Base-by-base conservation (phyloP, 106 monocot species). In the Xerophyta viscosa region DNA sequence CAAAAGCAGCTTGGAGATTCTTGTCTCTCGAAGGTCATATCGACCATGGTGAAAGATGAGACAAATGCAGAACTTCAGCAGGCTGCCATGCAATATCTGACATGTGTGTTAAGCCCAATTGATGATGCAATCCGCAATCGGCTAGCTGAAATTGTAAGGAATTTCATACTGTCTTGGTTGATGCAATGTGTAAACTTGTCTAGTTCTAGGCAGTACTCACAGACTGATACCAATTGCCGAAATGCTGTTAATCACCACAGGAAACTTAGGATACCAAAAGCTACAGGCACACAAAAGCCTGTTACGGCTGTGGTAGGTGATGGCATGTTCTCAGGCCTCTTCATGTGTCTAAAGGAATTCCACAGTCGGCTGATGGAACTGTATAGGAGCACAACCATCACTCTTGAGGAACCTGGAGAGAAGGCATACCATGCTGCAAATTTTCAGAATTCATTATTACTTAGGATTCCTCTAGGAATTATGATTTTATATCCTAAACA, bases 381-480 rank as follows among this genome's bases (percentile, higher is more conserved):
- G 47, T 57, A 37, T n/a, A 36, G 18, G 6, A 39, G 19, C 31
- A 53, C 17, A 29, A 20, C 22, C 20, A 26, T 33, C 29, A 48
- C 19, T 21, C 17, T 41, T 26, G 19, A 27, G 11, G 18, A 24
- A 13, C 6, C 28, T 58, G 50, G 41, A 57, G 63, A 9, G 27
- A 56, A 55, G 8, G 29, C 42, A n/a, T 26, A 47, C 24, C 45
- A 60, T 15, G 4, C 23, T 60, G 23, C 19, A 2, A 27, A 20
- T 23, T 2, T 27, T 37, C 31, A 53, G 37, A 23, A 63, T 39
- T 29, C 54, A 45, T 29, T 94, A 29, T 21, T 66, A 64, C 25
- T 21, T 17, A 72, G 60, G 55, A 66, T 94, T 41, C 67, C 72
- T 61, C 56, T 94, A 48, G 93, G 88, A 21, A 74, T 94, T 43